These are phyloP conservation scores for Pneumocystis sp. DNA, from an alignment of 1,139 yeast genomes.

Conservation along the genomic window DNA sequence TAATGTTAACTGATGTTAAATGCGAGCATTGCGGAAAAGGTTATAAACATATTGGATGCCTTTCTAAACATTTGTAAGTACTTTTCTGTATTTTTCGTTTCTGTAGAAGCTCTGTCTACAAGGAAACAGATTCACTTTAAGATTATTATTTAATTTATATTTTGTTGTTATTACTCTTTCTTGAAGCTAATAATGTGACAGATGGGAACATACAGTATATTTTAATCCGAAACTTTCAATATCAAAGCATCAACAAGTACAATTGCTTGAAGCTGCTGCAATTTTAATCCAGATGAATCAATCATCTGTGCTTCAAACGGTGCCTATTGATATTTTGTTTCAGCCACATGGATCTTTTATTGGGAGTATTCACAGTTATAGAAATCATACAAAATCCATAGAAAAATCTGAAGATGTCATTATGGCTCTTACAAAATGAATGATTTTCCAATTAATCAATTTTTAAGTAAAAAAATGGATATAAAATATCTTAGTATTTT, in stretches of 20 bases:
- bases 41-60: neutral
- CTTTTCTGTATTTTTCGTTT: neutral
- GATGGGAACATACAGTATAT: constrained; percentile 84
- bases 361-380: neutral
- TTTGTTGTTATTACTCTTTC: neutral
- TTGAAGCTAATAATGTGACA: constrained; percentile 26
- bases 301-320: neutral
- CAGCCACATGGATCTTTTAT: neutral
- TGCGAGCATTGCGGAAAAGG: neutral
- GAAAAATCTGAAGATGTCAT: neutral
- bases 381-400: neutral
- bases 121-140: neutral
- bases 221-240: constrained; percentile 72
- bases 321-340: neutral
- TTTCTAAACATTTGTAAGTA: neutral
- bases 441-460: neutral
- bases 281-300: constrained; percentile 74
- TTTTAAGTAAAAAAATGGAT: no score
- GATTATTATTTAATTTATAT: no score
- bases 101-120: neutral
- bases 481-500: no score
- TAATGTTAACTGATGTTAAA: neutral
- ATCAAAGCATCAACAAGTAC: constrained; percentile 86
- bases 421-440: neutral
- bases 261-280: constrained; percentile 73